phyloP scores from a whole-genome alignment of 176 grass and related monocot species.

The Luzula sylvatica region DNA sequence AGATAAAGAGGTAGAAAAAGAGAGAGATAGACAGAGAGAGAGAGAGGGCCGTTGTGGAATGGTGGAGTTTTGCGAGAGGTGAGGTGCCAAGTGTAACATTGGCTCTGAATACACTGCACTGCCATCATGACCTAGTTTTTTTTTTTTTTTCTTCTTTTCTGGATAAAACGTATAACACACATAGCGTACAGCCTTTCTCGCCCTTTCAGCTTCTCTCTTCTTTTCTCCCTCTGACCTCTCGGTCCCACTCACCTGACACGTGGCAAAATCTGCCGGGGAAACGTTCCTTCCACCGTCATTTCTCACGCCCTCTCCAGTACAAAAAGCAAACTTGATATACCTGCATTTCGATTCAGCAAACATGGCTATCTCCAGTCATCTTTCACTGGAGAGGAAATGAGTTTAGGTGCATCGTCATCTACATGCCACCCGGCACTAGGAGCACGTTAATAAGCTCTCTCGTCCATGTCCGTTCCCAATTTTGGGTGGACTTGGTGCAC shows the following conservation, averaged over 20 bases:
- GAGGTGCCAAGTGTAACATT: slow-evolving; percentile 38
- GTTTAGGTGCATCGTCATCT: no score
- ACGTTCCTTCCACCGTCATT: neutral
- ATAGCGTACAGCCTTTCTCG: neutral
- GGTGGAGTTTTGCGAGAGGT: slow-evolving; percentile 36
- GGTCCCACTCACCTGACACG: no score
- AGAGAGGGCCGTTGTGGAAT: slow-evolving; percentile 25
- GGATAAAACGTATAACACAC: neutral
- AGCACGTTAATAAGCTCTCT: no score
- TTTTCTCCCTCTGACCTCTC: no score
- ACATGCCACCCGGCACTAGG: no score
- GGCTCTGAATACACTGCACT: slow-evolving; percentile 40
- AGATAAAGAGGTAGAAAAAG: neutral
- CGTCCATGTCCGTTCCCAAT: no score
- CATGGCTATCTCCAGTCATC: no score
- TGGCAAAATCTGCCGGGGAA: no score
- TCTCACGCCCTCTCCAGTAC: neutral
- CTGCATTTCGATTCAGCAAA: no score
- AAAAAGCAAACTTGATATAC: neutral
- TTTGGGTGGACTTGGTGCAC: no score
- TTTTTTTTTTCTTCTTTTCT: neutral
- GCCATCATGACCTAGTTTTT: slow-evolving; percentile 8
- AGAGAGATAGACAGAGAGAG: neutral
- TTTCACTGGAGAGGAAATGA: no score
- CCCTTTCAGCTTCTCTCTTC: neutral